Evolutionary conservation across 805 yeast genomes (phyloP).

Genomic region (Starmerella ratchasimensis): DNA sequence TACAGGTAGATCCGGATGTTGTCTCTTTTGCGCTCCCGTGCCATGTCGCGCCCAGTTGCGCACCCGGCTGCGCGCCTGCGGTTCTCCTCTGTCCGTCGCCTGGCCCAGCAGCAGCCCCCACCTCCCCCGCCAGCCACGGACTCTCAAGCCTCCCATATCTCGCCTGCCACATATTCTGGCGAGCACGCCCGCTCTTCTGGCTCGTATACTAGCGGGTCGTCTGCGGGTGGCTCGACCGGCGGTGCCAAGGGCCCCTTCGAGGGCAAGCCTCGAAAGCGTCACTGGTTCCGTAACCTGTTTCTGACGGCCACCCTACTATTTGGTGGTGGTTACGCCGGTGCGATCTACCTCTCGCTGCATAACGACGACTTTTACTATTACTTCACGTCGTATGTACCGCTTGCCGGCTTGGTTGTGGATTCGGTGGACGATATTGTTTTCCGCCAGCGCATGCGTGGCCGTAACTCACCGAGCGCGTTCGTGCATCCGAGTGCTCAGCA

Average conservation of each 20-base stretch:
- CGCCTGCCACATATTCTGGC: too few relatives aligned
- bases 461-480: conserved; percentile 3
- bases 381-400: conserved; percentile 52
- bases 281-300: conserved; percentile 24
- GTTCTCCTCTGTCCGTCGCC: neutral
- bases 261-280: conserved; percentile 13
- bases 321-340: conserved; percentile 39
- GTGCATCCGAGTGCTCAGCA: neutral
- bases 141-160: too few relatives aligned
- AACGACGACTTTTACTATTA: conserved; percentile 47
- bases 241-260: neutral
- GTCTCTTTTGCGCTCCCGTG: too few relatives aligned
- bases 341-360: conserved; percentile 43
- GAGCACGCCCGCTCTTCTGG: too few relatives aligned
- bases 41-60: too few relatives aligned
- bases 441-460: conserved; percentile 14
- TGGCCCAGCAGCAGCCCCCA: neutral
- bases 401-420: conserved; percentile 43
- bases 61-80: too few relatives aligned
- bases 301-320: conserved; percentile 20
- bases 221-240: too few relatives aligned
- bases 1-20: too few relatives aligned
- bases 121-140: neutral
- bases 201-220: too few relatives aligned
- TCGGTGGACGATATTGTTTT: conserved; percentile 33